phyloP scores from a whole-genome alignment of 2,329 filamentous ascomycete species.

The Metarhizium brunneum region DNA sequence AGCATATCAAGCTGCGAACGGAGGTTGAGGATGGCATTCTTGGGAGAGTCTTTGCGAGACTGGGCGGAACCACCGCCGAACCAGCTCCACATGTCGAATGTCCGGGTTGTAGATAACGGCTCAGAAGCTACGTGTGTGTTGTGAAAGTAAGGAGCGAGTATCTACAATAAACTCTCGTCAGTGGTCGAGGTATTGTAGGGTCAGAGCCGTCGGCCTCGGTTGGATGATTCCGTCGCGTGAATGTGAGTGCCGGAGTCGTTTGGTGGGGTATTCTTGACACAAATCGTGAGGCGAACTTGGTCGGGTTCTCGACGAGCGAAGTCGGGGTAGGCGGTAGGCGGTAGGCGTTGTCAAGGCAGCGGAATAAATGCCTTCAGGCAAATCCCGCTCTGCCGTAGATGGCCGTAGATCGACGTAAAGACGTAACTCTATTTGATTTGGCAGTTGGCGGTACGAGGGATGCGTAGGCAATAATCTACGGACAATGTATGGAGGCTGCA shows the following conservation, averaged over 20 bases:
- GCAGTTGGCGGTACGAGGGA: background rate
- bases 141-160: background rate
- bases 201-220: background rate
- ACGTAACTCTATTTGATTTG: background rate
- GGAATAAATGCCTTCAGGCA: background rate
- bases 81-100: slow-evolving; percentile 65
- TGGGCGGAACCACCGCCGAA: slow-evolving; percentile 77
- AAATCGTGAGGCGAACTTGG: background rate
- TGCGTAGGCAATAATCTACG: background rate
- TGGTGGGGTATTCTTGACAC: slow-evolving; percentile 5
- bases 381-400: background rate
- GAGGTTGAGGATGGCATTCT: slow-evolving; percentile 88
- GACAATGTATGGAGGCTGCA: background rate
- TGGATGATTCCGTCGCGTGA: background rate
- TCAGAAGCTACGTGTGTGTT: background rate
- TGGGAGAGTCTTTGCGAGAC: slow-evolving; percentile 87
- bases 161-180: background rate
- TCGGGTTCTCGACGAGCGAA: background rate
- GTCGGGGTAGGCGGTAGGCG: background rate
- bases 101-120: background rate
- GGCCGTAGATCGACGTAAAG: background rate
- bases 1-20: slow-evolving; percentile 92
- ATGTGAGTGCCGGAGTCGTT: background rate
- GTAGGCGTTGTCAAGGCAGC: background rate
- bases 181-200: background rate